Conservation (phyloP, 208 protist species). For the Acanthamoeba castellanii region DNA sequence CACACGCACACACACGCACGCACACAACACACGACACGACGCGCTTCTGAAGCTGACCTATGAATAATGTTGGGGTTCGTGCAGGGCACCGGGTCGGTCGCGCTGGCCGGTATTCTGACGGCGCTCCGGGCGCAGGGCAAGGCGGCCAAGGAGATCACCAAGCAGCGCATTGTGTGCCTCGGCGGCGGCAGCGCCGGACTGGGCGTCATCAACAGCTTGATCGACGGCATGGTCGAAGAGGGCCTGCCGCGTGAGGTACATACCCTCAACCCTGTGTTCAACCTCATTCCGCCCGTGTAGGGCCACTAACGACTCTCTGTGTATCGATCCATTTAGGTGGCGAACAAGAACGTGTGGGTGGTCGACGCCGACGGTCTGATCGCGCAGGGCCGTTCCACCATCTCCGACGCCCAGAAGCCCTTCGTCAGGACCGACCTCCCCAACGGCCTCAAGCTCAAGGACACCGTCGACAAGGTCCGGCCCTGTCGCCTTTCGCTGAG, state of each 20-base stretch:
- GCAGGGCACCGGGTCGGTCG: slow-evolving; percentile 94
- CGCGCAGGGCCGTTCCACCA: slow-evolving; percentile 90
- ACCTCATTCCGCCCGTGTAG: slow-evolving; percentile 3
- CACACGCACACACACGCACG: no score
- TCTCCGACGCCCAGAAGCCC: slow-evolving; percentile 24
- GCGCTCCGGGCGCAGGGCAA: slow-evolving; percentile 56
- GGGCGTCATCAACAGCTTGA: slow-evolving; percentile 92
- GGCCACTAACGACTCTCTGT: no score
- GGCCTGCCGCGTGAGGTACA: slow-evolving; percentile 93
- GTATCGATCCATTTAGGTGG: slow-evolving; percentile 86
- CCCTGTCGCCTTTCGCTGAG: slow-evolving; percentile 72
- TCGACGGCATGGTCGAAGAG: slow-evolving; percentile 90
- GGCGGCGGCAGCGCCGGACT: slow-evolving; percentile 85
- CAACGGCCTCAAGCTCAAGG: slow-evolving; percentile 71
- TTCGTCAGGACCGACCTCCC: slow-evolving; percentile 71
- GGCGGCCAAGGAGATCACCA: slow-evolving; percentile 8
- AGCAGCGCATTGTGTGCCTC: slow-evolving; percentile 89
- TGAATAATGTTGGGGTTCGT: slow-evolving; percentile 91
- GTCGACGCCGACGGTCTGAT: slow-evolving; percentile 65
- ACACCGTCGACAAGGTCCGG: slow-evolving; percentile 88
- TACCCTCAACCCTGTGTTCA: not conserved
- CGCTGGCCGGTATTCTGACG: slow-evolving; percentile 88
- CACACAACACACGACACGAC: no score
- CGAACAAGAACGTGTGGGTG: slow-evolving; percentile 92
- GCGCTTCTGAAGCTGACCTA: slow-evolving; percentile 87